Evolutionary conservation across 2,329 filamentous ascomycete genomes (phyloP), one percentile per base, ranked within the genome.

Genomic region (Fusarium annulatum): DNA sequence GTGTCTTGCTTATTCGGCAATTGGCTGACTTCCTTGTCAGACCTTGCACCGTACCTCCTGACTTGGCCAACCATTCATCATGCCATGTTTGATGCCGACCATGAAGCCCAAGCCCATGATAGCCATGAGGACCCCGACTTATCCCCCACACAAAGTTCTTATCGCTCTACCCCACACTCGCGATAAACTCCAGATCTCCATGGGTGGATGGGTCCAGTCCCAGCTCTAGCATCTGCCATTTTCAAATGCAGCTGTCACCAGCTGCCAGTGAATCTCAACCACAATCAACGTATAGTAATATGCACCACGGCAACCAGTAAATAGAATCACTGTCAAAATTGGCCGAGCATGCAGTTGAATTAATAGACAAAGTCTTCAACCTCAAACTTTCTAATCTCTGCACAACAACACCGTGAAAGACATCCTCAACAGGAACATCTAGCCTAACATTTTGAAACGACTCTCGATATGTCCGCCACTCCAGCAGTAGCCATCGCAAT

Each of bases 401-500:
- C 42, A 28, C 7, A 39, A 11, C 14, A 48, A 36, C 49, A 28
- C 19, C 41, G 45, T 60, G 45, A 67, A 28, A 62, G 41, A 55
- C 55, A 52, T 11, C 53, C 23, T 43, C 30, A 34, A 41, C 41
- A 36, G 19, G 28, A 51, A 39, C 33, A 67, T 51, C 18, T 10
- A 26, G 9, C 34, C 26, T 9, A 34, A 11, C 19, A 45, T 7
- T 46, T 11, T 45, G 33, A 5, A 9, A 30, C 36, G 9, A 14
- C 11, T 23, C 23, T 48, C 43, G 51, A 55, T 19, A 82, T 82
- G 80, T 61, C 77, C 26, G 57, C 76, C 36, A 76, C 59, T 19
- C 80, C 81, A 15, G 75, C 80, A 9, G 72, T 70, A 30, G 68
- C 65, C 10, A 79, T 84, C 12, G 82, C 80, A 30, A 67, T 83